Evolutionary conservation across 1,284 basidiomycete species (phyloP).

Genomic region (Sporisorium reilianum): DNA sequence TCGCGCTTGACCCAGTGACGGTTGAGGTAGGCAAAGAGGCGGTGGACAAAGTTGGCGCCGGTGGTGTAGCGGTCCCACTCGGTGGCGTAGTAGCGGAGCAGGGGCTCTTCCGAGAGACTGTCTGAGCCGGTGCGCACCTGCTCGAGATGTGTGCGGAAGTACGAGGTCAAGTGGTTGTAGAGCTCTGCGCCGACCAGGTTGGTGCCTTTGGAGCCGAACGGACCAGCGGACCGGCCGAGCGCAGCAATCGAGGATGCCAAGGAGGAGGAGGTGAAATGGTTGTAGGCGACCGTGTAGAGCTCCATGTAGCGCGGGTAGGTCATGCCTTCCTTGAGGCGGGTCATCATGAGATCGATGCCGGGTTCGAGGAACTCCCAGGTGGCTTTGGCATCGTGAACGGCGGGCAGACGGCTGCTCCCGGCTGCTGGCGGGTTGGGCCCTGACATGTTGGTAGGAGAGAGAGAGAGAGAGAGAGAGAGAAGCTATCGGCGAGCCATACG

Average conservation of each 20-base stretch:
- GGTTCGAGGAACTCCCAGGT: constrained; percentile 90
- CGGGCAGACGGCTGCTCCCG: constrained; percentile 29
- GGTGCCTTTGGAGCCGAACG: constrained; percentile 73
- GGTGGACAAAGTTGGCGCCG: constrained; percentile 87
- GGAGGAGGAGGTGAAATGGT: constrained; percentile 93
- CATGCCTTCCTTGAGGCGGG: constrained; percentile 81
- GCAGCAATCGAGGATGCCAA: constrained; percentile 72
- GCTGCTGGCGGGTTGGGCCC: constrained; percentile 20
- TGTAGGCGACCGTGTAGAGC: constrained; percentile 89
- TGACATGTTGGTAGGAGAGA: constrained; percentile 2
- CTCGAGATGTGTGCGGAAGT: constrained; percentile 77
- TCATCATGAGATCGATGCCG: constrained; percentile 75
- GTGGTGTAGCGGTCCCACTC: constrained; percentile 98
- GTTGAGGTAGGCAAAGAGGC: constrained; percentile 93
- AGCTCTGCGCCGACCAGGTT: constrained; percentile 95
- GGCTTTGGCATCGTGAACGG: constrained; percentile 70
- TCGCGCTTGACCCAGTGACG: constrained; percentile 99
- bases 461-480: too few species aligned
- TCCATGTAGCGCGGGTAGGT: constrained; percentile 92
- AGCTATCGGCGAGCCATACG: constrained; percentile 7
- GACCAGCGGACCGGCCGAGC: constrained; percentile 43
- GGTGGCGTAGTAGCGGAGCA: constrained; percentile 88
- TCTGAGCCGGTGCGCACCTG: constrained; percentile 77
- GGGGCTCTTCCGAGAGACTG: constrained; percentile 82
- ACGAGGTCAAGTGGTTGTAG: constrained; percentile 87